Evolutionary conservation across 1,139 yeast genomes (phyloP), one percentile per base, ranked within the genome.

Genomic region (Kodamaea anthophila): DNA sequence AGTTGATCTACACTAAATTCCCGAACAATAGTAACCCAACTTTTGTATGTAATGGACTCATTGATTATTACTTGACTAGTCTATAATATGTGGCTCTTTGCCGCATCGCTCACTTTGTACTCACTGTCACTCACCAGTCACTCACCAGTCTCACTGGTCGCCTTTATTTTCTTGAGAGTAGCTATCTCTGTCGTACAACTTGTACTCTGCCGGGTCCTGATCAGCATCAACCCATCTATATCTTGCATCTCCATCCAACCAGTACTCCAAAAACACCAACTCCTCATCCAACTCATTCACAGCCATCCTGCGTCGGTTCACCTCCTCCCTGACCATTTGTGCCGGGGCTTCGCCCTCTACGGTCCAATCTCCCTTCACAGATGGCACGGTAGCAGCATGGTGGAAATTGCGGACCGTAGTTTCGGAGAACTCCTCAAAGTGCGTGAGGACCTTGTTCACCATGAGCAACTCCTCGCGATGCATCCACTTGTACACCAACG

Each of bases 191-290:
- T n/a, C n/a, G n/a, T n/a, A n/a, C n/a, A n/a, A n/a, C n/a, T n/a
- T n/a, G n/a, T n/a, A n/a, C 37, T 60, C 66, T 0, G 85, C 86
- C 0, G 88, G 88, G 47, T 81, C 91, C 47, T 77, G 79, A 47
- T 82, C 91, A 1, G 88, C 88, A 44, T 81, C 91, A 5, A 70
- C 77, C 84, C 88, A 83, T 38, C 74, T 80, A 46, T 78, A 81
- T 15, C 45, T 42, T 22, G 61, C 67, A 3, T 66, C 68, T 12
- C 54, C 54, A 18, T 47, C 52, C 19, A 47, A 31, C 65, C 65
- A 60, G 31, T 52, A 65, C 29, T 64, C 67, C 27, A 64, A 40
- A 35, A 62, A 60, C 33, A 53, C 44, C 26, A 53, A 39, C 34
- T 65, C 71, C 29, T 60, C 63, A 5, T 52, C 55, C 19, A 61